Conservation (phyloP, 371 early-diverging fungal genomes). For the Rhizopus delemar region DNA sequence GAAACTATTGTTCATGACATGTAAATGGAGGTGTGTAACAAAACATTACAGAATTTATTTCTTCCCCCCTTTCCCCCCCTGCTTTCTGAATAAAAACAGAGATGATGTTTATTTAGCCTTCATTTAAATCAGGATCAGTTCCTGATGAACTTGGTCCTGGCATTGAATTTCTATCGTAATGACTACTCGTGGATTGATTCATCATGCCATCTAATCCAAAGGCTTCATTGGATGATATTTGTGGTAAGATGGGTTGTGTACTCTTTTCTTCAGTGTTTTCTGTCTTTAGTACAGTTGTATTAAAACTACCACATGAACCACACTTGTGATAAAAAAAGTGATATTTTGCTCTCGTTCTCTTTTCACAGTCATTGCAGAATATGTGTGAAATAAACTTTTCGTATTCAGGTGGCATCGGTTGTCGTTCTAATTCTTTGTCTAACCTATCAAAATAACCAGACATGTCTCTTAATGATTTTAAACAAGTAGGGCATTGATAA, state of each 20-base stretch:
- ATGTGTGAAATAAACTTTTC: slow-evolving; percentile 66
- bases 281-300: slow-evolving; percentile 85
- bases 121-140: neutral
- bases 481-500: slow-evolving; percentile 97
- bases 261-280: slow-evolving; percentile 29
- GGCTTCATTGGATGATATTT: neutral
- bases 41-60: no score
- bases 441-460: slow-evolving; percentile 79
- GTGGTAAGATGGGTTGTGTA: neutral
- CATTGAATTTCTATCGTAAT: neutral
- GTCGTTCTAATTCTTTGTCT: slow-evolving; percentile 78
- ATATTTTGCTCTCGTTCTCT: slow-evolving; percentile 76
- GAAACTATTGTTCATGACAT: no score
- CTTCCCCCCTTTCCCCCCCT: no score
- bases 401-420: slow-evolving; percentile 92
- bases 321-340: slow-evolving; percentile 98
- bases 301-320: slow-evolving; percentile 82
- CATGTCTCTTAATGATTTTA: slow-evolving; percentile 91
- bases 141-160: slow-evolving; percentile 3
- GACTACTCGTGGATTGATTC: neutral
- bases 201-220: neutral
- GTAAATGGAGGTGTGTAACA: no score
- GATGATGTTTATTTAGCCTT: neutral
- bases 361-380: slow-evolving; percentile 96
- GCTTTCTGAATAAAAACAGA: neutral